Evolutionary conservation across 2,329 filamentous ascomycete species (phyloP), one percentile per base, ranked within the genome.

Genomic region (Trichophyton mentagrophytes): DNA sequence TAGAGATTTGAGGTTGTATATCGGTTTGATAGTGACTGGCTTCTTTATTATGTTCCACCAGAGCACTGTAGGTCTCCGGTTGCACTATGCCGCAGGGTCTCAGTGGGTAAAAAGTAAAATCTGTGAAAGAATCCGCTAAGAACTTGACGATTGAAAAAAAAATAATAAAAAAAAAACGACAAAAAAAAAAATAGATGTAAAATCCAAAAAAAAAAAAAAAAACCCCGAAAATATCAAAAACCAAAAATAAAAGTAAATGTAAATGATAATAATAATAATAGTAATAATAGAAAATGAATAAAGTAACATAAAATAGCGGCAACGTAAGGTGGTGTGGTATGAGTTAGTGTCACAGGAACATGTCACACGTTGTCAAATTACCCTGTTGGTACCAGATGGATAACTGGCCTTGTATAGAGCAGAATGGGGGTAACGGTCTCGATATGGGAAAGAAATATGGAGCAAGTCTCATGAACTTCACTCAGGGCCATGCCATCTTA

Each of bases 61-160:
- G 67, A 65, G 65, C 60, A 63, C 64, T 72, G 72, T 70, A 71
- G 57, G 66, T 22, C 67, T 64, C 72, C 71, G 72, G 61, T 63
- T 61, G 63, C 64, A 69, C 67, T 64, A 60, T 65, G 66, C 64
- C 66, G 65, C 66, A 63, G 63, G 60, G 57, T 53, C 22, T 51
- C 53, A 25, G 59, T 42, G 38, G 22, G 40, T 36, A 20, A 58
- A 22, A 25, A 42, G 56, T 38, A 53, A 55, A 36, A 11, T 60
- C 13, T 55, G 59, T 38, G 47, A 38, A 49, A 36, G 49, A 44
- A 20, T 49, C 57, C 53, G 57, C 42, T 15, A 38, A 33, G 22
- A 53, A 53, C 15, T 55, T 55, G 51, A 55, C n/a, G 25, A 53
- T 53, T 53, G 11, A 17, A 27, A 53, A 53, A 17, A n/a, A 33